Conservation (phyloP, 306 rosid genomes). For the Fragaria nilgerrensis region DNA sequence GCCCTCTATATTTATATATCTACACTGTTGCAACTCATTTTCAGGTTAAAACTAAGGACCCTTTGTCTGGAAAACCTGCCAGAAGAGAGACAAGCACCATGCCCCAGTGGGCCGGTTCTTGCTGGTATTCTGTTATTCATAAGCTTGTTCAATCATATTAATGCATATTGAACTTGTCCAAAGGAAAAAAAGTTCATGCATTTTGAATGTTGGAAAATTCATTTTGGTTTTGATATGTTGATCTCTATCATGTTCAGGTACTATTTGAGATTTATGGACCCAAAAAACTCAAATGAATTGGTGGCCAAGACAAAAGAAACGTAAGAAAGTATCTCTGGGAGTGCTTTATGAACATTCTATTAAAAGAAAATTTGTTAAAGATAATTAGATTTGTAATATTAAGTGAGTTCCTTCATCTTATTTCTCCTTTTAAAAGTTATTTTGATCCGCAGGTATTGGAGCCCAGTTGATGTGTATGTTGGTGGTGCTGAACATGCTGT, state of each 20-base stretch:
- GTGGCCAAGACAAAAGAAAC: conserved; percentile 74
- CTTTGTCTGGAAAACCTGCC: conserved; percentile 76
- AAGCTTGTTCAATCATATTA: conserved; percentile 15
- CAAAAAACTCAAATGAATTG: conserved; percentile 69
- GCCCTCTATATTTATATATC: conserved; percentile 2
- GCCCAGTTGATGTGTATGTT: conserved; percentile 95
- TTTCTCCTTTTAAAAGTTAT: conserved; percentile 20
- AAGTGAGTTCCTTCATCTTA: background rate
- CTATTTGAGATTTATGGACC: conserved; percentile 97
- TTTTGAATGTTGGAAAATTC: background rate
- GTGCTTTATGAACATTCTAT: background rate
- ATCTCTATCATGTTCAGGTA: conserved; percentile 54
- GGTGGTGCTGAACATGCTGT: conserved; percentile 99
- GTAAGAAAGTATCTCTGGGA: conserved; percentile 30
- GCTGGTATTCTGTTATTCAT: conserved; percentile 63
- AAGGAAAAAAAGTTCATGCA: background rate
- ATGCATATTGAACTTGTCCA: background rate
- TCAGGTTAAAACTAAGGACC: conserved; percentile 67
- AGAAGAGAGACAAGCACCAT: conserved; percentile 89
- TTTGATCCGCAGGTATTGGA: conserved; percentile 70
- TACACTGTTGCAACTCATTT: conserved; percentile 14
- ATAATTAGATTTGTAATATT: background rate
- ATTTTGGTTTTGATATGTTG: background rate
- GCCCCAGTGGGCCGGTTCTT: conserved; percentile 99
- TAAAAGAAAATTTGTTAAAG: background rate